Conservation (phyloP, 2,329 filamentous ascomycete genomes). For the Madurella mycetomatis region DNA sequence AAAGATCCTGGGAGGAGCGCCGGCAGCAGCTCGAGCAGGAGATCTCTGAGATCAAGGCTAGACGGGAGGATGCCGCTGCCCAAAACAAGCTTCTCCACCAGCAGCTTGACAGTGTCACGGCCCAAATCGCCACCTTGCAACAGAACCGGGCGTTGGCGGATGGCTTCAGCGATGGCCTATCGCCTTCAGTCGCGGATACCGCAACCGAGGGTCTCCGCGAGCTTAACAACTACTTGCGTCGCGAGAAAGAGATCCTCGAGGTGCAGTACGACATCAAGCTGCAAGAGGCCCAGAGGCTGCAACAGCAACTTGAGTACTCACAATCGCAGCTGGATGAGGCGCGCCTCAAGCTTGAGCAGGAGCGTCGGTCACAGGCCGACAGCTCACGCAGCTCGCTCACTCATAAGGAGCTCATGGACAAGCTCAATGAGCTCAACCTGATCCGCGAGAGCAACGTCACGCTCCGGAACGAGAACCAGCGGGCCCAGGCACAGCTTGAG, state of each 20-base stretch:
- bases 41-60: constrained; percentile 68
- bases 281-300: constrained; percentile 81
- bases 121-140: constrained; percentile 76
- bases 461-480: constrained; percentile 78
- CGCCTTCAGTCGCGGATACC: constrained; percentile 49
- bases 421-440: constrained; percentile 90
- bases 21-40: constrained; percentile 79
- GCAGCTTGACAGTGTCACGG: constrained; percentile 77
- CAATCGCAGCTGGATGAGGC: constrained; percentile 86
- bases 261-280: constrained; percentile 90
- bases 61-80: constrained; percentile 77
- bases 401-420: constrained; percentile 88
- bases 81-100: constrained; percentile 90
- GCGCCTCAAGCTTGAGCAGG: constrained; percentile 83
- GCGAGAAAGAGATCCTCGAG: constrained; percentile 96
- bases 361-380: constrained; percentile 72
- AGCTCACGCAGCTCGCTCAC: constrained; percentile 68
- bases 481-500: constrained; percentile 69
- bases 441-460: constrained; percentile 94
- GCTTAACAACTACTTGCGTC: constrained; percentile 83
- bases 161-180: constrained; percentile 49
- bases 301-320: constrained; percentile 83
- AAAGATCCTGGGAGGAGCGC: constrained; percentile 83
- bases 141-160: constrained; percentile 58
- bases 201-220: constrained; percentile 77